Base-by-base conservation (phyloP, 805 yeast genomes). In the Debaryomyces maramus region DNA sequence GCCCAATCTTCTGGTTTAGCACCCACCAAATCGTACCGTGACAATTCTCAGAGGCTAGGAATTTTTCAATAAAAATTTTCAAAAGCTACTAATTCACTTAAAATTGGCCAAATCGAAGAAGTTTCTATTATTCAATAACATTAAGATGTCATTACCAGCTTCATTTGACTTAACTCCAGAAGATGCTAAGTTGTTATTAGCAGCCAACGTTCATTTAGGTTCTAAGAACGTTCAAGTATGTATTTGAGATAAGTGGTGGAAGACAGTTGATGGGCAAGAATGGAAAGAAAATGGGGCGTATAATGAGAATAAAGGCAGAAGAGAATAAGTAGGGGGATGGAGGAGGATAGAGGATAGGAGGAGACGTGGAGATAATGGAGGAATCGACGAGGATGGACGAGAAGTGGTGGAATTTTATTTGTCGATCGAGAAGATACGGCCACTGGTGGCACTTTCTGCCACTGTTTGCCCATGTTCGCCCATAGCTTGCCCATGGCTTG, bases 201-300 rank as follows among this genome's bases (percentile, higher is more conserved):
- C 99, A 74, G 99, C 99, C 74, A 91, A 91, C 88, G 88, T 84
- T 67, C 99, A 93, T 83, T 85, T 93, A 74, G 99, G 99, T 77
- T 84, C 98, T 73, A 93, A 93, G 88, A 93, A 93, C 88, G 95
- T 91, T 75, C 97, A 90, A 81, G 95, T 86, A 83, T 77, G 90
- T 81, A 62, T 47, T 24, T 27, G 35, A 31, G 13, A 20, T 16
- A 23, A 24, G 13, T 24, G 28, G 28, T 10, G 13, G 28, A 15
- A 15, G 28, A 13, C 28, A 24, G 28, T 24, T 13, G 28, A 24
- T 24, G 34, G 14, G 34, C 33, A 11, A 11, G 16, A 13, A 28
- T 20, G 18, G 6, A 6, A n/a, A 17, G 11, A 23, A 24, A 37
- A 37, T 36, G n/a, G 28, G 28, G 15, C 28, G 11, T 6, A 24